Conservation (phyloP, 352 stramenopile species). For the Stephanocyclus meneghinianus region DNA sequence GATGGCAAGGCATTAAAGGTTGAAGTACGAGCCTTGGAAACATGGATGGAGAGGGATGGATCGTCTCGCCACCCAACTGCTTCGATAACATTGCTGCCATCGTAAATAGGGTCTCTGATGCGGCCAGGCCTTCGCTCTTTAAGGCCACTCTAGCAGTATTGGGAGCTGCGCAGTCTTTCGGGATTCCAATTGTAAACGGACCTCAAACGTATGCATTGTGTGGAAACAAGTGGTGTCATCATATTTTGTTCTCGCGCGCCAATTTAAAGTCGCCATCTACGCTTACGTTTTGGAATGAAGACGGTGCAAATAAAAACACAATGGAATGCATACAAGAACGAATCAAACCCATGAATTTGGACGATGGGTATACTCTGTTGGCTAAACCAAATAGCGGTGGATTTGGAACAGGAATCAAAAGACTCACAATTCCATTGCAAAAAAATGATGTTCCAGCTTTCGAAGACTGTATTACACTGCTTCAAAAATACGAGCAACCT, state of each 20-base stretch:
- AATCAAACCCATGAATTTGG: constrained; percentile 1
- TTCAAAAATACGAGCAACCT: constrained; percentile 13
- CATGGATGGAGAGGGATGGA: constrained; percentile 2
- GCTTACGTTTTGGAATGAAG: constrained; percentile 2
- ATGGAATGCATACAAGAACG: not conserved
- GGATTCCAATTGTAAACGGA: constrained; percentile 1
- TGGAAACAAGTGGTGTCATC: constrained; percentile 9
- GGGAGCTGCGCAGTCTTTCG: not conserved
- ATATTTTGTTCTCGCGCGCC: not conserved
- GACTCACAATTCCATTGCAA: not conserved
- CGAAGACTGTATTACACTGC: not conserved
- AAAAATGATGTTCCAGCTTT: not conserved
- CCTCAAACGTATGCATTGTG: constrained; percentile 2
- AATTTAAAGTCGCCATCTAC: constrained; percentile 1
- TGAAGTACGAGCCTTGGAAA: constrained; percentile 5
- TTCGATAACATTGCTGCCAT: constrained; percentile 8
- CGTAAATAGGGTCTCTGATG: constrained; percentile 4
- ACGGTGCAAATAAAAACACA: not conserved
- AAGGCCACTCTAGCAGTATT: constrained; percentile 7
- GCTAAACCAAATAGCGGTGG: not conserved
- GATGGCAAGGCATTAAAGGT: not conserved
- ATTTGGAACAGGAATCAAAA: not conserved
- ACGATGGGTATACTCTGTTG: constrained; percentile 1
- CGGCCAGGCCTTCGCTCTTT: not conserved
- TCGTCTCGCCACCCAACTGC: not conserved